Conservation (phyloP, 2,329 filamentous ascomycete species). For the Trichoderma sp. region DNA sequence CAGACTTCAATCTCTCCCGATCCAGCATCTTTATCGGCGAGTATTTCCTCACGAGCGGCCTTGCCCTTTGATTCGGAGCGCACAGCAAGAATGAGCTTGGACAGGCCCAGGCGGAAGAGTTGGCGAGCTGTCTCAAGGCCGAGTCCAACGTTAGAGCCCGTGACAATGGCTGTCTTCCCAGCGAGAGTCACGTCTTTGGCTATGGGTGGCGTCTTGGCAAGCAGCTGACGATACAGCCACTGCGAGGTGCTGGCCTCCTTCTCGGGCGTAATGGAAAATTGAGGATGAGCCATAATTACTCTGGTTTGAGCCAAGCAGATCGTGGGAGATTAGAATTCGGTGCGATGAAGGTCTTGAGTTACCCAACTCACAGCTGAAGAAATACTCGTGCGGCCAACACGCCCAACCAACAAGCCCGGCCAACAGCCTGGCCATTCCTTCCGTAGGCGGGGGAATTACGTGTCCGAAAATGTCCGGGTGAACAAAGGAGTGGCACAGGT, state of each 20-base stretch:
- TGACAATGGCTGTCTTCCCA: not conserved
- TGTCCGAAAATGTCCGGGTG: not conserved
- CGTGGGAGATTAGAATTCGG: not conserved
- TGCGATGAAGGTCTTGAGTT: not conserved
- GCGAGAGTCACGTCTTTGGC: not conserved
- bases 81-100: slow-evolving; percentile 7
- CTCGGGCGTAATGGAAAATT: not conserved
- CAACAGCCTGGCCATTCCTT: not conserved
- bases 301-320: not conserved
- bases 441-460: not conserved
- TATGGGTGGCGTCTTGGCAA: not conserved
- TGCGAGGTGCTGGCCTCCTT: slow-evolving; percentile 1
- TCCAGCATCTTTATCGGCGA: not conserved
- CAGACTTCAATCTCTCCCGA: not conserved
- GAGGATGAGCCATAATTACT: not conserved
- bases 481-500: not conserved
- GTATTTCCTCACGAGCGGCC: not conserved
- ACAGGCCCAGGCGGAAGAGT: not conserved
- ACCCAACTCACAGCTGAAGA: not conserved
- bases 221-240: not conserved
- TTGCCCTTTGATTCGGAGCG: not conserved
- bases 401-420: not conserved
- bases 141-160: not conserved
- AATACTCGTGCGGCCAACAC: not conserved
- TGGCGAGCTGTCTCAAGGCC: not conserved